Percentiles rank a stretch among this genome's conserved stretches.
These are phyloP conservation scores for Suhomyces guaymorum DNA, from an alignment of 1,139 yeast species.

Conservation along the genomic window DNA sequence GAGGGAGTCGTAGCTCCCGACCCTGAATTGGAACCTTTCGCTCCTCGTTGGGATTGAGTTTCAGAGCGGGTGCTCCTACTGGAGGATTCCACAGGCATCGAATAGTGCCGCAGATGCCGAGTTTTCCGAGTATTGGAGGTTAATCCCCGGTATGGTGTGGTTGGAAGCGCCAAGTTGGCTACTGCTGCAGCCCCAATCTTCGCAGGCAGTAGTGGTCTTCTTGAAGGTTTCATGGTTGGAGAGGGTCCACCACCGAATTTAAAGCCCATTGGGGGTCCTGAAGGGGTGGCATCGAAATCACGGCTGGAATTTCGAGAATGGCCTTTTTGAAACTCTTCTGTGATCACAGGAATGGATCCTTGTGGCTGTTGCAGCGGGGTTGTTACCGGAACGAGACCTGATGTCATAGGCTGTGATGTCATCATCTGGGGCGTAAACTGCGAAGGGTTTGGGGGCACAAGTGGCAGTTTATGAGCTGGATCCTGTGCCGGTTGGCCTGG, in stretches of 20 bases:
- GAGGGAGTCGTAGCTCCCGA: slow-evolving; percentile 23
- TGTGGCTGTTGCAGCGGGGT: not conserved
- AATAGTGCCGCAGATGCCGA: slow-evolving; percentile 44
- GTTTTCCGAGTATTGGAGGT: slow-evolving; percentile 21
- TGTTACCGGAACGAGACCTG: too few relatives aligned
- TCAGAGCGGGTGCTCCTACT: slow-evolving; percentile 6
- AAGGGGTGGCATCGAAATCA: slow-evolving; percentile 12
- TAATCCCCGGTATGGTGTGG: slow-evolving; percentile 27
- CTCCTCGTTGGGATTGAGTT: not conserved
- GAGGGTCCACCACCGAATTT: slow-evolving; percentile 41
- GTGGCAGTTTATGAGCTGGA: not conserved
- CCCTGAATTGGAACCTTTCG: slow-evolving; percentile 4
- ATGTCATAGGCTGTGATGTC: too few relatives aligned
- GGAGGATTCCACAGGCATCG: slow-evolving; percentile 40
- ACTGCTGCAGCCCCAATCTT: slow-evolving; percentile 74
- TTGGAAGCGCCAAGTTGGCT: slow-evolving; percentile 49
- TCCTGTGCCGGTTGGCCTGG: slow-evolving; percentile 4
- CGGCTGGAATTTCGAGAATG: slow-evolving; percentile 14
- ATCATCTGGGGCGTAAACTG: too few relatives aligned
- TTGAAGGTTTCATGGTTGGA: slow-evolving; percentile 22
- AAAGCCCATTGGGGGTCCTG: slow-evolving; percentile 38
- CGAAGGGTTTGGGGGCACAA: too few relatives aligned
- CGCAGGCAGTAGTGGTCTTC: slow-evolving; percentile 64
- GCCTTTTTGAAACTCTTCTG: not conserved
- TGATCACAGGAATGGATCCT: not conserved